phyloP scores from a whole-genome alignment of 2,329 filamentous ascomycete genomes.

The Ploettnerulaceae sp. region DNA sequence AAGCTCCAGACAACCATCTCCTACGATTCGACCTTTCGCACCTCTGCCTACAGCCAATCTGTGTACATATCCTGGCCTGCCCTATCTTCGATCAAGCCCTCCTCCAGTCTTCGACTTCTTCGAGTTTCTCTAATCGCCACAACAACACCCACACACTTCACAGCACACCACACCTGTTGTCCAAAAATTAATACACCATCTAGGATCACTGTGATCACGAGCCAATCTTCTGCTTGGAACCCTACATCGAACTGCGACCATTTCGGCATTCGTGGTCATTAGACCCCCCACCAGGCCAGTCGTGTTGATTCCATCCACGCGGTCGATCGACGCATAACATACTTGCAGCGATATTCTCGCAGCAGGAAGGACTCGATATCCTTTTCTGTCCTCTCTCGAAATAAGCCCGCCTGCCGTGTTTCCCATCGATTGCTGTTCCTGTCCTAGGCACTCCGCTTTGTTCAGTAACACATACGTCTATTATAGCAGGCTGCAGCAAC shows the following conservation, averaged over 20 bases:
- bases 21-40: slow-evolving; percentile 7
- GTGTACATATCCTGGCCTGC: slow-evolving; percentile 9
- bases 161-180: slow-evolving; percentile 13
- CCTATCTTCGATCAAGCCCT: not conserved
- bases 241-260: slow-evolving; percentile 16
- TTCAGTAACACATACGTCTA: no score
- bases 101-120: not conserved
- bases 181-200: slow-evolving; percentile 11
- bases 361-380: slow-evolving; percentile 14
- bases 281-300: slow-evolving; percentile 31
- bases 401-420: slow-evolving; percentile 11
- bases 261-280: slow-evolving; percentile 30
- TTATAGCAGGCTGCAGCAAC: slow-evolving; percentile 15
- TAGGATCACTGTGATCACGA: slow-evolving; percentile 27
- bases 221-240: slow-evolving; percentile 18
- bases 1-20: not conserved
- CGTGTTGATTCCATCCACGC: slow-evolving; percentile 28
- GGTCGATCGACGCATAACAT: slow-evolving; percentile 33
- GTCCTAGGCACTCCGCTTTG: slow-evolving; percentile 9
- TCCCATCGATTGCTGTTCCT: slow-evolving; percentile 15
- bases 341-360: slow-evolving; percentile 27
- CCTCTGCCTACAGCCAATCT: slow-evolving; percentile 1
- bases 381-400: slow-evolving; percentile 2
- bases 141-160: slow-evolving; percentile 7
- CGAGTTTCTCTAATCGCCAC: slow-evolving; percentile 2